Base-by-base conservation (phyloP, 352 stramenopile species). In the Pythium oligandrum region DNA sequence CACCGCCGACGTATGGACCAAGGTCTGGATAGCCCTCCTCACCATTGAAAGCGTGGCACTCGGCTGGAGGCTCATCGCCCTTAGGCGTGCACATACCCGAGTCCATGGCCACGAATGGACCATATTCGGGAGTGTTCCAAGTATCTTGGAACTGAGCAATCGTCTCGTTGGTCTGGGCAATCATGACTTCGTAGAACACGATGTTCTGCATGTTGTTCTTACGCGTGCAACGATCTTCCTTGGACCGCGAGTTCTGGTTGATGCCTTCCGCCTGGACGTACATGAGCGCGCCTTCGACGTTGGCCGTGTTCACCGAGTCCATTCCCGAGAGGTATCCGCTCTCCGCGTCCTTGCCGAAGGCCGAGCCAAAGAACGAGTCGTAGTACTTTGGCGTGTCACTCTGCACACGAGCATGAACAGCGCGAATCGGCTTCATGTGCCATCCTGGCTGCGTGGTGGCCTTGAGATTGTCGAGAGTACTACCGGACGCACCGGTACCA, bases 111-210 rank as follows among this genome's bases (percentile, higher is more conserved):
- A 88, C 50, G 59, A 87, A 81, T 1, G 75, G 71, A 1, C 81
- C 78, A 48, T 90, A 92, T 58, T 88, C 77, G 6, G 50, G 62
- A 1, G 60, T 47, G 31, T 66, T 37, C 40, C 62, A 56, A 32
- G 59, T 68, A 8, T 84, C 66, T 46, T 85, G 60, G 63, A 83
- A 88, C 47, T 75, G 63, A 7, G 78, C 78, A 0, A 86, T 48
- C 9, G 78, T 73, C 49, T 82, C 68, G 56, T 83, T 83, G 17
- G 78, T 80, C 63, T 86, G 73, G 32, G 61, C 70, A 47, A 91
- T 75, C 30, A 79, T 52, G 10, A 88, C 34, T 42, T 89, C 76
- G 61, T 91, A 91, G 63, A 91, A 88, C n/a, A 87, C 76, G 39
- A 91, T 69, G 46, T 81, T 82, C 9, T 63, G 58, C 62, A 86